These are phyloP conservation scores for Chiua virens DNA, from an alignment of 768 basidiomycete species.

Conservation along the genomic window DNA sequence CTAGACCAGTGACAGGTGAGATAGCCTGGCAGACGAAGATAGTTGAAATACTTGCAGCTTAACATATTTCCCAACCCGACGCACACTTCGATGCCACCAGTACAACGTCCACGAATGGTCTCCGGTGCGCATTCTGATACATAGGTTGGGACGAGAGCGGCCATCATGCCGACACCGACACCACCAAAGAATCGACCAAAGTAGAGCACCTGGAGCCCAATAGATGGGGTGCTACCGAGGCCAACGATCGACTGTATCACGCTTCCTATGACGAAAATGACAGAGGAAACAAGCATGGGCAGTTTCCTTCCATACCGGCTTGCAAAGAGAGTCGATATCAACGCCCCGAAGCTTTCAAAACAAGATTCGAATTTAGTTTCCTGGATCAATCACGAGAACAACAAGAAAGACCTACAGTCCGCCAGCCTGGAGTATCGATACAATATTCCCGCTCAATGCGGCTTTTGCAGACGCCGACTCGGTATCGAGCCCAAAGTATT, in stretches of 20 bases:
- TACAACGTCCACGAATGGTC: constrained; percentile 39
- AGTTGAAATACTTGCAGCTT: constrained; percentile 27
- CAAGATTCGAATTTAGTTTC: too few relatives aligned
- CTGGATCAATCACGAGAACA: not conserved
- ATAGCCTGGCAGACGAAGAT: not conserved
- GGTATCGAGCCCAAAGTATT: constrained; percentile 34
- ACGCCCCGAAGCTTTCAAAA: constrained; percentile 28
- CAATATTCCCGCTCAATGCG: constrained; percentile 36
- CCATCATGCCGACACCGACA: constrained; percentile 43
- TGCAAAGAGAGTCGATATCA: constrained; percentile 28
- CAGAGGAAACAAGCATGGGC: constrained; percentile 29
- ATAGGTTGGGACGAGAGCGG: constrained; percentile 37
- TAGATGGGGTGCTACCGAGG: constrained; percentile 26
- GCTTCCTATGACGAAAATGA: constrained; percentile 36
- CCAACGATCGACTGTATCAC: constrained; percentile 35
- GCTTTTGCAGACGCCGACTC: constrained; percentile 25
- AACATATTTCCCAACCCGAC: constrained; percentile 37
- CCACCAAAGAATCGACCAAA: constrained; percentile 48
- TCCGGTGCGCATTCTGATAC: constrained; percentile 39
- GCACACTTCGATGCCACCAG: constrained; percentile 32
- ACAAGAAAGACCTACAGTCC: constrained; percentile 30
- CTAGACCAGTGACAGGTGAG: constrained; percentile 14
- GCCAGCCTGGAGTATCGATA: constrained; percentile 37
- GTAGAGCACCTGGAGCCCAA: constrained; percentile 31
- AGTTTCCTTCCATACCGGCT: constrained; percentile 37